Base-by-base conservation (phyloP, 768 basidiomycete genomes). In the Podaxis mareebaensis region DNA sequence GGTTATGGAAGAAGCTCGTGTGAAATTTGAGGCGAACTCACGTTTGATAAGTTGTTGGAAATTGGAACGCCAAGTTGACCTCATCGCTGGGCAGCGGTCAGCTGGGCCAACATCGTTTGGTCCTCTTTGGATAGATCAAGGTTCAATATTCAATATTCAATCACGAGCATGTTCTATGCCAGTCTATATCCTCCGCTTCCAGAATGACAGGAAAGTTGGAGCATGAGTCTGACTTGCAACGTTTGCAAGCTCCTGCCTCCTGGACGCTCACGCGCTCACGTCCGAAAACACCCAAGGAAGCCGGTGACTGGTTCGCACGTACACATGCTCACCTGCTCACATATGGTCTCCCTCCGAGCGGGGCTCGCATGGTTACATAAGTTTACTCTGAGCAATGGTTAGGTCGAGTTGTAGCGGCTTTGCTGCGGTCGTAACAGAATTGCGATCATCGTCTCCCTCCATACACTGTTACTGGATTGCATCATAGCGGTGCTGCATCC, bases 401-500 rank as follows among this genome's bases (percentile, higher is more conserved):
- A 5, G 11, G 17, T 44, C 42, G 17, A 10, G 20, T 20, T 22
- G 46, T 15, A 48, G 20, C 46, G 20, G 48, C 22, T n/a, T 46
- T 40, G 30, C 58, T 59, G 58, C 58, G 48, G 46, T 39, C n/a
- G 4, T 38, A 59, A 49, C 48, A 59, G 30, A 28, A 59, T 28
- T 15, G 24, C 17, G 24, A 13, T 56, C 54, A 39, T 40, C 36
- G 22, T 24, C 54, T 56, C 26, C 24, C n/a, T 38, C 36, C 26
- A 20, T n/a, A 20, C n/a, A n/a, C 44, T 46, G 20, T 46, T 46
- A 24, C 20, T 13, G 33, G 30, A 53, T 52, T 52, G 59, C 59
- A 52, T 52, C 59, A 60, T 39, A 39, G 36, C 24, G 51, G 59
- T 60, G 59, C 59, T 52, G 59, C 48, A 60, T 40, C 59, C 59